Conservation (phyloP, 2,329 filamentous ascomycete genomes). For the Talaromyces amestolkiae region DNA sequence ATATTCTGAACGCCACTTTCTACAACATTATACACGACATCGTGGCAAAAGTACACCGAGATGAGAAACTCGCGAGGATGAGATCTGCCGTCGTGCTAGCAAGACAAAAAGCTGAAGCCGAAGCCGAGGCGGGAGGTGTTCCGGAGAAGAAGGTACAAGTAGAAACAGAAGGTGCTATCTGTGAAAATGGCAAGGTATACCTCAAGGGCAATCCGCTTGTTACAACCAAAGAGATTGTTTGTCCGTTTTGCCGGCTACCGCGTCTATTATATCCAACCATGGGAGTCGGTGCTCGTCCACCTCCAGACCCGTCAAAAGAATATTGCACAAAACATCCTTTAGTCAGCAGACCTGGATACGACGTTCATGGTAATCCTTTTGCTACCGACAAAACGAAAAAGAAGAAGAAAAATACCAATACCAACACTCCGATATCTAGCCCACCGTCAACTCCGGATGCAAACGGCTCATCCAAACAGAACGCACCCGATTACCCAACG, state of each 20-base stretch:
- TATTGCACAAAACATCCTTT: constrained; percentile 62
- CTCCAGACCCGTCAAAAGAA: constrained; percentile 51
- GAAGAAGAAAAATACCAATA: constrained; percentile 34
- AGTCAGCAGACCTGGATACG: constrained; percentile 57
- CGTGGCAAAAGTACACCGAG: constrained; percentile 57
- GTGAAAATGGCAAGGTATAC: constrained; percentile 53
- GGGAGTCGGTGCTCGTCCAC: constrained; percentile 49
- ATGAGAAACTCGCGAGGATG: constrained; percentile 61
- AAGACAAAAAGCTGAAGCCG: constrained; percentile 45
- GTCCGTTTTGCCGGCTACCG: constrained; percentile 60
- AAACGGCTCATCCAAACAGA: constrained; percentile 31
- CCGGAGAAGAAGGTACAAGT: constrained; percentile 35
- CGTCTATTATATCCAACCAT: constrained; percentile 57
- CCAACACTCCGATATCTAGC: constrained; percentile 36
- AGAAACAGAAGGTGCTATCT: constrained; percentile 53
- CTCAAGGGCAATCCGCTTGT: constrained; percentile 59
- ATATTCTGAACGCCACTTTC: constrained; percentile 57
- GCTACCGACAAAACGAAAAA: constrained; percentile 42
- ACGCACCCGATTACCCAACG: constrained; percentile 38
- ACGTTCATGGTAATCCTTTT: constrained; percentile 58
- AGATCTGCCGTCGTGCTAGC: constrained; percentile 48
- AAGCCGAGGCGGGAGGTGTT: constrained; percentile 37
- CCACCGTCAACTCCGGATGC: constrained; percentile 34
- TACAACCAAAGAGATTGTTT: constrained; percentile 59
- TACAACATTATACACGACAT: constrained; percentile 61